phyloP scores from a whole-genome alignment of 2,329 filamentous ascomycete species.

The Escovopsis sp. region DNA sequence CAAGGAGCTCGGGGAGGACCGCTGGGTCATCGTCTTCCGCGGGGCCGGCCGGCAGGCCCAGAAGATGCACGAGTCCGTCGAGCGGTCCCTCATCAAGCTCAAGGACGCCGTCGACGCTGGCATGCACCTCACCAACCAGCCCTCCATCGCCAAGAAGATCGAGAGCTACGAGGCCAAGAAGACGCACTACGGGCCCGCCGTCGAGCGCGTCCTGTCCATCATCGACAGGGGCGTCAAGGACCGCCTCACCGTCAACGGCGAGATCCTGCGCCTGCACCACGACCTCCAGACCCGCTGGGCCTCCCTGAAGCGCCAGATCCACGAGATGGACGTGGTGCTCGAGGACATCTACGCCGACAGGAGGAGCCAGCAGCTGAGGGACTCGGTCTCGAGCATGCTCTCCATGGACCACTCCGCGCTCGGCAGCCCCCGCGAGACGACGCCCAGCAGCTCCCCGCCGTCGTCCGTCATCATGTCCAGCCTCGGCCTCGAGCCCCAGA shows the following conservation, averaged over 20 bases:
- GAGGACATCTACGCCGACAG: constrained; percentile 54
- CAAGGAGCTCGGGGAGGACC: constrained; percentile 84
- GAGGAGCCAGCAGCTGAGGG: constrained; percentile 62
- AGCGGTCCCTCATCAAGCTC: constrained; percentile 71
- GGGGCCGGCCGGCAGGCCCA: constrained; percentile 83
- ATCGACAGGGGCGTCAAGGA: constrained; percentile 94
- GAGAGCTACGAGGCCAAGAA: constrained; percentile 94
- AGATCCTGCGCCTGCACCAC: constrained; percentile 72
- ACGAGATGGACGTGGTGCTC: constrained; percentile 57
- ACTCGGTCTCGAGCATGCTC: constrained; percentile 85
- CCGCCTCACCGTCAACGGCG: constrained; percentile 89
- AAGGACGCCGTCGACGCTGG: constrained; percentile 64
- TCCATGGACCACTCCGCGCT: constrained; percentile 64
- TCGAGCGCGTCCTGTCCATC: constrained; percentile 78
- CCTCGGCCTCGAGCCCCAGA: constrained; percentile 34
- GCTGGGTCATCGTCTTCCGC: constrained; percentile 90
- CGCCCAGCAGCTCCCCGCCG: constrained; percentile 49
- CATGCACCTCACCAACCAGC: constrained; percentile 56
- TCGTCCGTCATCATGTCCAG: constrained; percentile 47
- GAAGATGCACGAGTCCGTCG: constrained; percentile 94
- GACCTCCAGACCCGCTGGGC: constrained; percentile 79
- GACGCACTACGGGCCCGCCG: constrained; percentile 82
- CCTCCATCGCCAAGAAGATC: constrained; percentile 63
- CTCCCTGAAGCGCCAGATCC: constrained; percentile 60
- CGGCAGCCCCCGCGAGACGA: constrained; percentile 53